Evolutionary conservation across 768 basidiomycete genomes (phyloP), one percentile per base, ranked within the genome.

Genomic region (Collybia sordida): DNA sequence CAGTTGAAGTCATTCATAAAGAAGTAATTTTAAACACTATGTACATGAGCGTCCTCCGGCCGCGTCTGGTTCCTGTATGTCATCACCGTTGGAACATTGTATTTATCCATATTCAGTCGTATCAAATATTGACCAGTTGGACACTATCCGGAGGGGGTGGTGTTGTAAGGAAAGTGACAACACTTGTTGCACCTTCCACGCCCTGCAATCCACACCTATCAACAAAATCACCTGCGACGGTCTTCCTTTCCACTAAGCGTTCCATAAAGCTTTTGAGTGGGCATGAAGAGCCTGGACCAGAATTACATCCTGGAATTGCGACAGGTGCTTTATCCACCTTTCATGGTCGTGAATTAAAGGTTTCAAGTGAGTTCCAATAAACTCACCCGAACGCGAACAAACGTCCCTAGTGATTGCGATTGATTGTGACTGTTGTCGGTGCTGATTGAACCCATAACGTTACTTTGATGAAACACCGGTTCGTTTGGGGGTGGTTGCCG

Each of bases 251-350:
- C 15, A 62, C 51, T 6, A 75, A 60, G 49, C 69, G 68, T 15
- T 35, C 22, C 4, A 54, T 61, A 44, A 77, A 77, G 12, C 61
- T 40, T 3, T 55, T 52, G 34, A 77, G 52, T 0, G 70, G 66
- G 58, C 75, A 76, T 4, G 66, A 67, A 5, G 60, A 52, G 1
- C 72, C 72, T 0, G 75, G 74, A 2, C 75, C 75, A 3, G 65
- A 64, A 0, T 59, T 49, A 49, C 75, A 77, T 15, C 62, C 65
- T 0, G 74, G 74, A 17, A 77, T 64, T 0, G 70, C 68, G 0
- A 75, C 66, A 4, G 72, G 70, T 6, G 75, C 74, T 35, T 67
- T 62, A 56, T 76, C 69, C 44, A n/a, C 18, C 42, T 21, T 19
- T 19, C 19, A 14, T 24, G 15, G 15, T 38, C 17, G 17, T 18